phyloP scores from a whole-genome alignment of 495 filamentous ascomycete genomes.

The Xylaria cubensis region DNA sequence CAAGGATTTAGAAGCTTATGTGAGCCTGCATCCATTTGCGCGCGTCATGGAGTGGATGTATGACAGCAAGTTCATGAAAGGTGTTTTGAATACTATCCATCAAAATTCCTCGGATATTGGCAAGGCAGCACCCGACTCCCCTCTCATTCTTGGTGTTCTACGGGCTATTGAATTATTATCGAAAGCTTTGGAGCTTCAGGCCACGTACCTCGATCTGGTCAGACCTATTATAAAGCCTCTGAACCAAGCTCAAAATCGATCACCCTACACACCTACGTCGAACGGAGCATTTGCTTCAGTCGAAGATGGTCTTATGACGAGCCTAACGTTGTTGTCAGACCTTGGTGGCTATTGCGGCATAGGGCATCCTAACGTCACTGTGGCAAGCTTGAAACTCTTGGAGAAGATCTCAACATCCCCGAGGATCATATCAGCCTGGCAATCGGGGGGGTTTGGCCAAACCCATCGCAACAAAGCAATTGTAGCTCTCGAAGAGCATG shows the following conservation, averaged over 20 bases:
- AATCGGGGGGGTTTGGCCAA: constrained; percentile 52
- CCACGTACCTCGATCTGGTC: constrained; percentile 88
- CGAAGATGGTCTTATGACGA: constrained; percentile 88
- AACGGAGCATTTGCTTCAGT: constrained; percentile 81
- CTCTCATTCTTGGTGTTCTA: constrained; percentile 74
- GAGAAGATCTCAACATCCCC: constrained; percentile 84
- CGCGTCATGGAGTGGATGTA: constrained; percentile 97
- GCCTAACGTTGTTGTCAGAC: constrained; percentile 74
- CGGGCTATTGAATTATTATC: constrained; percentile 81
- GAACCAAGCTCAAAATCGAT: constrained; percentile 38
- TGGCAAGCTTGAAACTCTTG: constrained; percentile 78
- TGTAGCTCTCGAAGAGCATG: constrained; percentile 73
- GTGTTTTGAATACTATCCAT: constrained; percentile 76
- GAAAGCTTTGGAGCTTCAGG: constrained; percentile 80
- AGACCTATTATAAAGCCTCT: constrained; percentile 70
- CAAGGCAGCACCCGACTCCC: constrained; percentile 70
- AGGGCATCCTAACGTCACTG: constrained; percentile 74
- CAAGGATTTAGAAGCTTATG: constrained; percentile 75
- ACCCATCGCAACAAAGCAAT: constrained; percentile 78
- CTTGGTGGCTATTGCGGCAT: constrained; percentile 85
- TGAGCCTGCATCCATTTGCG: constrained; percentile 86
- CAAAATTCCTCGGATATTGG: constrained; percentile 72
- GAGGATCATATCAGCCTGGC: constrained; percentile 69
- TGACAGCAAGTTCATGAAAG: constrained; percentile 83
- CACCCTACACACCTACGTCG: constrained; percentile 54